These are phyloP conservation scores for Puccinia horiana DNA, from an alignment of 1,284 basidiomycete genomes.

Conservation along the genomic window DNA sequence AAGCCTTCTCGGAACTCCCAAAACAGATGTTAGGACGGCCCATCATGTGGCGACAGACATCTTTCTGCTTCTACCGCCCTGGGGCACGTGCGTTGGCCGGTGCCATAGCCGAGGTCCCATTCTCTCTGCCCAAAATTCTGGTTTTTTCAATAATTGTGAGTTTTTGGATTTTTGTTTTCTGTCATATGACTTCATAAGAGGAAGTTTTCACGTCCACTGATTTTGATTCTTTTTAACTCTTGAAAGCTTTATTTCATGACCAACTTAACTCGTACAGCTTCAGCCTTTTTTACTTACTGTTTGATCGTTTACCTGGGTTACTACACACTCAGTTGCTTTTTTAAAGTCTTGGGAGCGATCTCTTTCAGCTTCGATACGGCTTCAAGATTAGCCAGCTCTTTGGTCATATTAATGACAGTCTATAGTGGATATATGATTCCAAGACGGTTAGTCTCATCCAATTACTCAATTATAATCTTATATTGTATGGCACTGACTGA, in stretches of 20 bases:
- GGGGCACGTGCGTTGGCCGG: constrained; percentile 70
- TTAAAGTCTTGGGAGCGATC: constrained; percentile 62
- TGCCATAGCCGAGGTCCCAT: constrained; percentile 62
- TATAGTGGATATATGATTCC: constrained; percentile 60
- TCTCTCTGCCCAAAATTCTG: constrained; percentile 57
- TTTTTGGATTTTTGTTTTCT: neutral
- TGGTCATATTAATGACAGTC: constrained; percentile 62
- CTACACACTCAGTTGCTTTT: constrained; percentile 58
- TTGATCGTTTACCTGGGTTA: constrained; percentile 53
- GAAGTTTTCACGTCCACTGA: neutral
- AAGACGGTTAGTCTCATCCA: constrained; percentile 51
- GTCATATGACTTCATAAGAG: neutral
- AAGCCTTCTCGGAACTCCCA: constrained; percentile 65
- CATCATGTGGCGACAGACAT: constrained; percentile 66
- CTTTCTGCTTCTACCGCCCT: constrained; percentile 78
- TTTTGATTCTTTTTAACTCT: neutral
- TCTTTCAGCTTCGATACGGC: constrained; percentile 59
- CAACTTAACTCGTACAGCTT: constrained; percentile 60
- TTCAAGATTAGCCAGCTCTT: constrained; percentile 62
- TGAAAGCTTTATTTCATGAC: constrained; percentile 57
- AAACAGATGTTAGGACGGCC: constrained; percentile 66
- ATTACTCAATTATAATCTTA: neutral
- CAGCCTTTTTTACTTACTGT: constrained; percentile 63
- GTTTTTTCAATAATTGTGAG: constrained; percentile 50
- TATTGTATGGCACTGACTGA: neutral